Evolutionary conservation across 805 yeast genomes (phyloP).

Genomic region (Nakazawaea holstii): DNA sequence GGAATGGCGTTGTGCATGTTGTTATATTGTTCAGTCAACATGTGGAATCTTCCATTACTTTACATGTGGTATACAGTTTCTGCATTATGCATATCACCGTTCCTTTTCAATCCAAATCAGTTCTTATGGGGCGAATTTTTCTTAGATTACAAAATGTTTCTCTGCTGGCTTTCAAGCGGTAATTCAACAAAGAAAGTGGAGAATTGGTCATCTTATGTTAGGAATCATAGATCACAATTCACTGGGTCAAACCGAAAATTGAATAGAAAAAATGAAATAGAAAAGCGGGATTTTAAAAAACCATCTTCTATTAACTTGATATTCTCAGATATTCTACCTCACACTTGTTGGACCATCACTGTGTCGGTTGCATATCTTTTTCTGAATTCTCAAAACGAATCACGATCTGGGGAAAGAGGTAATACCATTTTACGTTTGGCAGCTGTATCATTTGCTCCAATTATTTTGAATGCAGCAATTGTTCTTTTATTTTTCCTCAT

Average conservation of each 20-base stretch:
- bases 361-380: constrained; percentile 45
- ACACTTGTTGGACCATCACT: constrained; percentile 26
- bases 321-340: constrained; percentile 34
- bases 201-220: constrained; percentile 44
- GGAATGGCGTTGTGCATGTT: constrained; percentile 45
- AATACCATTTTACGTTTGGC: constrained; percentile 38
- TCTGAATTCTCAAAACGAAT: constrained; percentile 48
- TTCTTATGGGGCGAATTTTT: constrained; percentile 66
- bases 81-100: constrained; percentile 66
- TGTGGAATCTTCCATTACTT: constrained; percentile 55
- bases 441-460: constrained; percentile 42
- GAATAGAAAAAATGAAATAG: constrained; percentile 32
- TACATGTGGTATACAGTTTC: constrained; percentile 73
- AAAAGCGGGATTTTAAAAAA: constrained; percentile 37
- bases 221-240: constrained; percentile 45
- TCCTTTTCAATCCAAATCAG: constrained; percentile 74
- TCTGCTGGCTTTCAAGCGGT: constrained; percentile 49
- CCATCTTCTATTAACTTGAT: constrained; percentile 44
- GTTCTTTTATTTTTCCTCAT: constrained; percentile 36
- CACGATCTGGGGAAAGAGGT: constrained; percentile 24
- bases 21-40: constrained; percentile 49
- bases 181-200: constrained; percentile 31
- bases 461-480: constrained; percentile 35
- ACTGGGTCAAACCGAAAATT: constrained; percentile 50
- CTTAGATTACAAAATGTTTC: constrained; percentile 55